Evolutionary conservation across 1,284 basidiomycete genomes (phyloP), one percentile per base, ranked within the genome.

Genomic region (Leccinum huronense): DNA sequence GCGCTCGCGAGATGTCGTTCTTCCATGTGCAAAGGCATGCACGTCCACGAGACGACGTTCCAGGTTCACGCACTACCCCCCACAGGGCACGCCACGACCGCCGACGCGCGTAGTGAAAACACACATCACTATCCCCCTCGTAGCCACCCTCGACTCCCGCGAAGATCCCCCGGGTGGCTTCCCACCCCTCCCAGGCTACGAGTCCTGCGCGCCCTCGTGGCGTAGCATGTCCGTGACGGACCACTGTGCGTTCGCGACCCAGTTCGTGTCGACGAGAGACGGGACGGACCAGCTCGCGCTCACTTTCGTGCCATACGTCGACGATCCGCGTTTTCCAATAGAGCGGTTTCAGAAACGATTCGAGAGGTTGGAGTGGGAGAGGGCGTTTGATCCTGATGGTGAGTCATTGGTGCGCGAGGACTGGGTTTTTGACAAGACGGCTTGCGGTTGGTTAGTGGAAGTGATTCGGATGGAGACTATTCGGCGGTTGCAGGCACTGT

Each of bases 11-110:
- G 76, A 85, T 1, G 90, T 92, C 40, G 77, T 80, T 3, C 86
- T 81, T n/a, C 90, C 91, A 76, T 90, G 88, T 3, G 85, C 79
- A 73, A 88, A 84, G 10, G 84, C 79, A 57, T 82, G 81, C 23
- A 27, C 23, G 23, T 27, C 23, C 23, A 27, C 23, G 23, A 27
- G 23, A 27, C 23, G 23, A 27, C 23, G 23, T 27, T 27, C 23
- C 23, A 27, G 23, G 23, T 27, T 27, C 23, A 27, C 23, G 23
- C 23, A 27, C 23, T 27, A 27, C 23, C 23, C 13, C 61, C 0
- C 42, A 45, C 42, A 45, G n/a, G n/a, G 16, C 30, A 34, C 51
- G 3, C 14, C 51, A 7, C 23, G 27, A 9, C 4, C 14, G 27
- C 51, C 51, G 19, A 45, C 42, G 19, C 45, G 19, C 13, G 10